phyloP scores from a whole-genome alignment of 305 asterid species.

The Plantago coronopus region DNA sequence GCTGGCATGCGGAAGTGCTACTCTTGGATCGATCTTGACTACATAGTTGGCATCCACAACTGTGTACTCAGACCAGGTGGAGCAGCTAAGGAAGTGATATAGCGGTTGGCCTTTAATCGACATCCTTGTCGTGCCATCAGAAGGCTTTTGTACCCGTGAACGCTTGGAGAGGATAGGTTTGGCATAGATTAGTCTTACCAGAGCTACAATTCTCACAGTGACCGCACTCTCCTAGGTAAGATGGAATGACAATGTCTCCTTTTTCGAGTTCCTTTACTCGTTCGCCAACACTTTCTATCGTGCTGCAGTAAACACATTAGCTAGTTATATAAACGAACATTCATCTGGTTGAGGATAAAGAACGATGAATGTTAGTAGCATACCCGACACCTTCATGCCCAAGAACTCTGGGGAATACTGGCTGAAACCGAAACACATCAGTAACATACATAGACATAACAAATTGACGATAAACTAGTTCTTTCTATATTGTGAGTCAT shows the following conservation, averaged over 20 bases:
- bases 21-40: slow-evolving; percentile 32
- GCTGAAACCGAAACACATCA: slow-evolving; percentile 25
- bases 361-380: background rate
- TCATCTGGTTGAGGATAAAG: background rate
- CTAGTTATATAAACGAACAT: background rate
- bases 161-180: slow-evolving; percentile 35
- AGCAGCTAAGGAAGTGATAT: slow-evolving; percentile 41
- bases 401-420: slow-evolving; percentile 46
- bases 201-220: slow-evolving; percentile 34
- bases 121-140: slow-evolving; percentile 36
- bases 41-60: slow-evolving; percentile 38
- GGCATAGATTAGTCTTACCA: slow-evolving; percentile 36
- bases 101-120: slow-evolving; percentile 13
- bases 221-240: slow-evolving; percentile 42
- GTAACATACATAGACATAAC: too few relatives aligned
- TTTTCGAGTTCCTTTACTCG: slow-evolving; percentile 29
- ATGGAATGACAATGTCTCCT: slow-evolving; percentile 41
- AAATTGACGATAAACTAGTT: background rate
- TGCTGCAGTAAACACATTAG: slow-evolving; percentile 17
- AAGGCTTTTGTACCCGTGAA: slow-evolving; percentile 34
- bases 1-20: slow-evolving; percentile 44
- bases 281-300: slow-evolving; percentile 38
- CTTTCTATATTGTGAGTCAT: background rate
- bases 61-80: slow-evolving; percentile 48
- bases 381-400: slow-evolving; percentile 77